Conservation (phyloP, 305 asterid genomes). For the Fraxinus ornus region DNA sequence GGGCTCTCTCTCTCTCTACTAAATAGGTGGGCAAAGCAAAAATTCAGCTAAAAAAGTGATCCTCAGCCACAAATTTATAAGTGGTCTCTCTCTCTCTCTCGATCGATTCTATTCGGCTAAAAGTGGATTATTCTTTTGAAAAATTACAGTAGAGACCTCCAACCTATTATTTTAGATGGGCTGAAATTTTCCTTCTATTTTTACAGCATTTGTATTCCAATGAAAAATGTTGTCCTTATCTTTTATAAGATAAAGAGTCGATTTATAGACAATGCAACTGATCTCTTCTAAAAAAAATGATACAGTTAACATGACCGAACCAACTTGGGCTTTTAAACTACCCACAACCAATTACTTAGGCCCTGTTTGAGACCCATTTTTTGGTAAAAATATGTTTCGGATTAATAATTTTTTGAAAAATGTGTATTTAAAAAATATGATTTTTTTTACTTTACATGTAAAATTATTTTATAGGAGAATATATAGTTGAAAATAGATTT, state of each 20-base stretch:
- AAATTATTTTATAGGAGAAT: no score
- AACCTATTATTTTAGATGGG: background rate
- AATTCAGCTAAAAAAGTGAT: constrained; percentile 31
- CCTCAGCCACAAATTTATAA: constrained; percentile 42
- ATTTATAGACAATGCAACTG: background rate
- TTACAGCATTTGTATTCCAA: background rate
- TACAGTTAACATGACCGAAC: no score
- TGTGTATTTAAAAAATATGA: no score
- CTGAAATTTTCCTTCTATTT: background rate
- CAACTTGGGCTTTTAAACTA: no score
- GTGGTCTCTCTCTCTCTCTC: constrained; percentile 30
- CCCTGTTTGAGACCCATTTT: no score
- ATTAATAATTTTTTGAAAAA: no score
- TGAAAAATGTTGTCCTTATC: background rate
- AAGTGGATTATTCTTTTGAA: background rate
- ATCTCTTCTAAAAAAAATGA: no score
- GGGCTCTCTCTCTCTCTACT: constrained; percentile 22
- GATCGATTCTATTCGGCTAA: constrained; percentile 23
- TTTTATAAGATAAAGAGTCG: background rate
- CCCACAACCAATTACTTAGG: no score
- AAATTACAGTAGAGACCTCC: background rate
- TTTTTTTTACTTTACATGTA: no score
- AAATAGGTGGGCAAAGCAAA: constrained; percentile 22
- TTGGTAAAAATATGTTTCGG: no score
- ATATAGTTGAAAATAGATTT: no score